Evolutionary conservation across 108 stramenopile genomes (phyloP), one percentile per base, ranked within the genome.

Genomic region (Asterionellopsis glacialis): DNA sequence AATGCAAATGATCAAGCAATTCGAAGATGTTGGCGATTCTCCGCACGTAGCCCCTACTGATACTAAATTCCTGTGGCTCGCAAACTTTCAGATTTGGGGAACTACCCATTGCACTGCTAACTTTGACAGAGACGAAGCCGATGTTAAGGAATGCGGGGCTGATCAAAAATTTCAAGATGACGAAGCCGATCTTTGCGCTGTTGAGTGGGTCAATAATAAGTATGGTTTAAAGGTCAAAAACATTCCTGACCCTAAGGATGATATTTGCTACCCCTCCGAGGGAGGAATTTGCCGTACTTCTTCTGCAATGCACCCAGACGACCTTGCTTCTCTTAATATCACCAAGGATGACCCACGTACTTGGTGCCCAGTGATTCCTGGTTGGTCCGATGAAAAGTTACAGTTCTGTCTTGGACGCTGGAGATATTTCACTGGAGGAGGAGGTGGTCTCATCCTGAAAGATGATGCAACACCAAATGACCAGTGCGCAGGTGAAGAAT

Each of bases 1-100:
- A 52, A 60, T 73, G 59, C 28, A 54, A 40, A 71, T 78, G 72
- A 60, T 78, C 41, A 68, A 78, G 49, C 77, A 78, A 54, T 78
- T 78, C 40, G 77, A 78, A 57, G 68, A 65, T 44, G 77, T 78
- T 40, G 68, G 65, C 5, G 58, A 41, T 1, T 48, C 68, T 19
- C 33, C 57, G 10, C 59, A 73, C 51, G 72, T 78, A 3, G 41
- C 68, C 39, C 59, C 69, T 27, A 52, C 57, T 6, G 72, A 78
- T 44, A 78, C 77, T 11, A 69, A 73, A 28, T 21, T 43, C 22
- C 63, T 78, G 1, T 78, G 77, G 77, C 61, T 78, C 48, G 72
- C 77, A 7, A 59, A 78, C 42, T 73, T 78, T 16, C 33, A 43
- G 1, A 40, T 78, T 39, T 78, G 77, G 77, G 59, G 68, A 6